Percentiles rank a stretch among this genome's conserved stretches.
Conservation (phyloP, 1,284 basidiomycete genomes). For the Leccinum huronense region DNA sequence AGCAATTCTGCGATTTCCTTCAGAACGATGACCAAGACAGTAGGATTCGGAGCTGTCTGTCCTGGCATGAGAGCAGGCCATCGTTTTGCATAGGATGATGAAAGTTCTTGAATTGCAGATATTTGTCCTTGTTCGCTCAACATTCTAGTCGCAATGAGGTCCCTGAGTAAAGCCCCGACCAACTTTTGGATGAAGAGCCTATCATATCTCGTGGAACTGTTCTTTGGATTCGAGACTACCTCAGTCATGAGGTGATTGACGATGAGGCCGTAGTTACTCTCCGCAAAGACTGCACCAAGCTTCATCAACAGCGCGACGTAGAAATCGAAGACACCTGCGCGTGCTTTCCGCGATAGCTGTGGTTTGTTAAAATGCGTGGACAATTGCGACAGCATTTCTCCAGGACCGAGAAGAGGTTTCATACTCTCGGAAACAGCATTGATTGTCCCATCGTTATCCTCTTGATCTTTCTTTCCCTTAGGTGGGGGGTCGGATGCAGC, state of each 20-base stretch:
- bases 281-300: conserved; percentile 79
- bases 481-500: conserved; percentile 49
- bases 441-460: conserved; percentile 50
- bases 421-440: conserved; percentile 54
- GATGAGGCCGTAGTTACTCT: conserved; percentile 79
- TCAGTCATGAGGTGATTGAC: conserved; percentile 79
- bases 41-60: conserved; percentile 67
- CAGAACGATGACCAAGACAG: conserved; percentile 75
- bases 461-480: conserved; percentile 67
- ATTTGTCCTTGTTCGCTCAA: conserved; percentile 94
- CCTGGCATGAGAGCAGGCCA: conserved; percentile 95
- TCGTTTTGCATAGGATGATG: conserved; percentile 77
- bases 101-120: conserved; percentile 83
- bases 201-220: conserved; percentile 67
- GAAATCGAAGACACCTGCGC: conserved; percentile 87
- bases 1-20: conserved; percentile 85
- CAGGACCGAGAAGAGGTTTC: conserved; percentile 72
- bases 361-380: conserved; percentile 80
- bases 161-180: conserved; percentile 76
- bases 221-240: conserved; percentile 61
- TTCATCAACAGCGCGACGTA: conserved; percentile 78
- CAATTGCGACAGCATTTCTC: conserved; percentile 81
- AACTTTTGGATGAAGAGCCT: conserved; percentile 70
- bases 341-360: conserved; percentile 63
- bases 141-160: conserved; percentile 85